Conservation (phyloP, 495 filamentous ascomycete genomes). For the Penicillium simplicissimum region DNA sequence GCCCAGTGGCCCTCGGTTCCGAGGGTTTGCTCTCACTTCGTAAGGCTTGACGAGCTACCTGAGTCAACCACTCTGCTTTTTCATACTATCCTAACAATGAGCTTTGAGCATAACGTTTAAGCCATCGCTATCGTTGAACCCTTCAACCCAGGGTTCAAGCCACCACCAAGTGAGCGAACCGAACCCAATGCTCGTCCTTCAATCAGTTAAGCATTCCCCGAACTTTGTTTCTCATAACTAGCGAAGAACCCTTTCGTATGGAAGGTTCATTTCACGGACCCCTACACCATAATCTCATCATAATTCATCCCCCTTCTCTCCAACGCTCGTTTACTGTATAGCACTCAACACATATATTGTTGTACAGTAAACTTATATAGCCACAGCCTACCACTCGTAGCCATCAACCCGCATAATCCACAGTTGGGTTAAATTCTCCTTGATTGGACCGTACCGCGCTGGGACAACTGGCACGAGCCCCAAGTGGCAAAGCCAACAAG, state of each 20-base stretch:
- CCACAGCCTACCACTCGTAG: neutral
- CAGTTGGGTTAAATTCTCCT: slow-evolving; percentile 14
- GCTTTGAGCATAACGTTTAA: neutral
- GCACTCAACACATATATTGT: neutral
- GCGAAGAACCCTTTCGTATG: too few species aligned
- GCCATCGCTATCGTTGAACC: neutral
- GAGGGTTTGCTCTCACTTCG: neutral
- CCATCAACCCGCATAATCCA: neutral
- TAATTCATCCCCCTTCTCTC: too few species aligned
- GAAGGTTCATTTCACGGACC: too few species aligned
- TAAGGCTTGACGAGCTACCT: neutral
- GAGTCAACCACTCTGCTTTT: neutral
- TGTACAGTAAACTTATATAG: neutral
- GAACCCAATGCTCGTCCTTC: too few species aligned
- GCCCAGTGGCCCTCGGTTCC: neutral
- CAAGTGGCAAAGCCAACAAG: slow-evolving; percentile 23
- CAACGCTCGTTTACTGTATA: too few species aligned
- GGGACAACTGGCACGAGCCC: slow-evolving; percentile 19
- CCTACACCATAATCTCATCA: too few species aligned
- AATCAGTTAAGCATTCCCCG: too few species aligned
- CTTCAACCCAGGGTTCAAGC: neutral
- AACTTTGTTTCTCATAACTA: too few species aligned
- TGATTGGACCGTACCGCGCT: slow-evolving; percentile 24
- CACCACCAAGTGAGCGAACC: neutral
- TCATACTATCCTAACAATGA: neutral